These are phyloP conservation scores for Chara braunii DNA, from an alignment of 139 green algal species.

Conservation along the genomic window DNA sequence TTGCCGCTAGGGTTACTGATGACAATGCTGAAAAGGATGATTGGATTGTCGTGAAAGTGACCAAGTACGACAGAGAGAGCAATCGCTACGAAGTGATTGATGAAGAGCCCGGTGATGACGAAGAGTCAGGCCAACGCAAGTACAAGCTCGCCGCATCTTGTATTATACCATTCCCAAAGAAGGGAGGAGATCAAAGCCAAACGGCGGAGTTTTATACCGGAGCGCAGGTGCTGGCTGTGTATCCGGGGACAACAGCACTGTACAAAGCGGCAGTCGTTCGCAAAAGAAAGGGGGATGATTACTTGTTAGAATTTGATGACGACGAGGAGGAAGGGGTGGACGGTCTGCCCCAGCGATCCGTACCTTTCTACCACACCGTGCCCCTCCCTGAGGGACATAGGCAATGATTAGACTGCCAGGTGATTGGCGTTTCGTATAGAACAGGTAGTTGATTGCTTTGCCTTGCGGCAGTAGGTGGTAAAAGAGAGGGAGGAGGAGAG, in stretches of 20 bases:
- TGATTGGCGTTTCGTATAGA: too few relatives aligned
- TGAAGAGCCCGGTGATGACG: slow-evolving; percentile 35
- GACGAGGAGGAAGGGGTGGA: slow-evolving; percentile 41
- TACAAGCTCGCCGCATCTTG: slow-evolving; percentile 20
- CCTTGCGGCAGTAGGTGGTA: too few relatives aligned
- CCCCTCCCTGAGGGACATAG: slow-evolving; percentile 11
- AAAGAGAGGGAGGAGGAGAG: too few relatives aligned
- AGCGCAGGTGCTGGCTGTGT: slow-evolving; percentile 29
- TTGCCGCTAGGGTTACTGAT: slow-evolving; percentile 24
- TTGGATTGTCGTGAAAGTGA: slow-evolving; percentile 41
- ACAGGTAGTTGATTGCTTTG: too few relatives aligned
- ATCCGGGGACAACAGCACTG: slow-evolving; percentile 38
- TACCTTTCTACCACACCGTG: slow-evolving; percentile 39
- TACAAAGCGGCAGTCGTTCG: slow-evolving; percentile 28
- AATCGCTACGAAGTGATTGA: slow-evolving; percentile 34
- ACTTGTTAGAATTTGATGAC: slow-evolving; percentile 41
- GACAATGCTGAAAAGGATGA: slow-evolving; percentile 35
- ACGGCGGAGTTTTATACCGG: slow-evolving; percentile 17
- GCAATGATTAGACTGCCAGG: too few relatives aligned
- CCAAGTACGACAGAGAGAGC: slow-evolving; percentile 17
- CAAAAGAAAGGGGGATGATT: slow-evolving; percentile 16
- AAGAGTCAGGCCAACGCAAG: slow-evolving; percentile 19
- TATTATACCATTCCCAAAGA: slow-evolving; percentile 38
- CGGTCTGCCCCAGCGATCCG: slow-evolving; percentile 23
- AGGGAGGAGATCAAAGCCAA: not conserved